Base-by-base conservation (phyloP, 768 basidiomycete species). In the Tricholomella constricta region DNA sequence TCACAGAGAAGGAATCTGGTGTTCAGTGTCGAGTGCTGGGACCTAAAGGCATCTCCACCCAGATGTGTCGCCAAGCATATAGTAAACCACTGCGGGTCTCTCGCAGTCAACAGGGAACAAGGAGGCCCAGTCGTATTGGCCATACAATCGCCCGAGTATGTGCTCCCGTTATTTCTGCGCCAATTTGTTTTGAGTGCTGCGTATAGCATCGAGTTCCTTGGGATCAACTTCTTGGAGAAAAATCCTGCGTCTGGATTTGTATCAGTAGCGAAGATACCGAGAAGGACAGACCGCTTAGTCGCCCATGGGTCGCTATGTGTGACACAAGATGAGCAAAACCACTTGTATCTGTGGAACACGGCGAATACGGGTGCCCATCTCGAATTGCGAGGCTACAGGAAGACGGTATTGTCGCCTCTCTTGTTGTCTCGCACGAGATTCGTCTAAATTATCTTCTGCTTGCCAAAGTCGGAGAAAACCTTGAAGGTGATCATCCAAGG, bases 21-120 rank as follows among this genome's bases (percentile, higher is more conserved):
- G 11, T 76, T 72, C 25, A 66, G 66, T 20, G 50, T 86, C 23
- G 80, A 82, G 34, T 83, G 83, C 58, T 87, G 86, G 86, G 81
- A 86, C 56, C 40, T 84, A 8, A 43, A 62, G 0, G 9, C 50
- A 10, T 47, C 60, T 2, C 54, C 64, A 0, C 74, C 78, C 0
- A 56, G 45, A 7, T 81, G 78, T 55, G 61, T 83, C 29, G 83
- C 83, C 1, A 61, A 67, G 5, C 71, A 73, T 60, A 57, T 60
- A 48, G 27, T 74, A 26, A 64, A 59, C 4, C 69, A 67, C 10
- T 72, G 78, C 36, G 65, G 72, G n/a, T 75, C 78, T 9, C 64
- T 81, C 56, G 70, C 72, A 6, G 65, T 84, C 35, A 86, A 84
- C 51, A 69, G 73, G 3, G 71, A 73, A 29, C 57, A 65, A 0